These are phyloP conservation scores for Rhizophagus clarus DNA, from an alignment of 192 early-diverging fungal genomes.

Conservation along the genomic window DNA sequence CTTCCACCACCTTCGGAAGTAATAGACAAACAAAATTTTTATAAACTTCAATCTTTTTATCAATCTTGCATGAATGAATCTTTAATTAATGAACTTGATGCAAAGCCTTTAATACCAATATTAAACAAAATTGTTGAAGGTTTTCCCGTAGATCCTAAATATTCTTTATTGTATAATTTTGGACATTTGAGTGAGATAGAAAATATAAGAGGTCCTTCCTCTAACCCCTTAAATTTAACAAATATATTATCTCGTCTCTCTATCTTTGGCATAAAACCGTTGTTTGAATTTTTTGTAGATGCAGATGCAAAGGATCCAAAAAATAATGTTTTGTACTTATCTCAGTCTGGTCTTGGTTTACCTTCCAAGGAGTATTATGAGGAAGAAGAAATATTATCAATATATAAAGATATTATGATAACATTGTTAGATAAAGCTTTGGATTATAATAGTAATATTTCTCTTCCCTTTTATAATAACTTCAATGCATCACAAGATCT, in stretches of 20 bases:
- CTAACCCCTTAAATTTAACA: conserved; percentile 30
- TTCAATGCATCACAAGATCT: background rate
- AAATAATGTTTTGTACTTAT: conserved; percentile 48
- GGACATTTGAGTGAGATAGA: background rate
- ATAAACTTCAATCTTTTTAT: conserved; percentile 59
- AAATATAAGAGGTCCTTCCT: background rate
- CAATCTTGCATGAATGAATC: conserved; percentile 55
- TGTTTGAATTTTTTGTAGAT: conserved; percentile 53
- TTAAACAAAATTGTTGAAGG: conserved; percentile 38
- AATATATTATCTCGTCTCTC: conserved; percentile 35
- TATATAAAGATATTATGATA: conserved; percentile 46
- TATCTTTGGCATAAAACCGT: conserved; percentile 38
- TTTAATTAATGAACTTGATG: conserved; percentile 41
- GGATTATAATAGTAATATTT: conserved; percentile 16
- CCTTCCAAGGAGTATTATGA: conserved; percentile 72
- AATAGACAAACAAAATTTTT: conserved; percentile 53
- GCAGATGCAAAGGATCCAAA: conserved; percentile 63
- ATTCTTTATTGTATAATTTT: background rate
- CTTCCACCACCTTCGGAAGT: conserved; percentile 41
- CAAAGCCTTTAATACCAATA: conserved; percentile 42
- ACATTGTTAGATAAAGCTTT: conserved; percentile 47
- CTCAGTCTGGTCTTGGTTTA: conserved; percentile 55
- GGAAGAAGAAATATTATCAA: conserved; percentile 44
- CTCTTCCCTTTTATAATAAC: background rate
- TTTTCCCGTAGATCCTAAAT: conserved; percentile 35